Conservation (phyloP, 2,329 filamentous ascomycete species). For the Zymoseptoria pseudotritici region DNA sequence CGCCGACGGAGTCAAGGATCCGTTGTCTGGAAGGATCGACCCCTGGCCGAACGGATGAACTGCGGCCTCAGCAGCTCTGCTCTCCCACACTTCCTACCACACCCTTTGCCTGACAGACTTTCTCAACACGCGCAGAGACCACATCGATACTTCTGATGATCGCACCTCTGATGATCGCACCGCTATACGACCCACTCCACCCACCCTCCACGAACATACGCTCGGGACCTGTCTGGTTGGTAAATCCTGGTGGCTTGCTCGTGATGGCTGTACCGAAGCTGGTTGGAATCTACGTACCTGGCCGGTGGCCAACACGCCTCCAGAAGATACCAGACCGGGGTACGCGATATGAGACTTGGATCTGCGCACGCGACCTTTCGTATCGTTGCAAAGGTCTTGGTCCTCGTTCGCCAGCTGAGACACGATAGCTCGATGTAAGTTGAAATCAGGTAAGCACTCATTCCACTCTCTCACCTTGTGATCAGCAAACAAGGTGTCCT, state of each 20-base stretch:
- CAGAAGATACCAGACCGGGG: not conserved
- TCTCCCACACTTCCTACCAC: not conserved
- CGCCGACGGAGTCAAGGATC: too few species aligned
- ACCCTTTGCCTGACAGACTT: not conserved
- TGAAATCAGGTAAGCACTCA: not conserved
- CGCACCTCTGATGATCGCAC: not conserved
- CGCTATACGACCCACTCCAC: not conserved
- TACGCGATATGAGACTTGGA: not conserved
- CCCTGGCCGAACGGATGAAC: not conserved
- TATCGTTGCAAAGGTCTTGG: not conserved
- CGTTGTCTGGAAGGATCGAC: not conserved
- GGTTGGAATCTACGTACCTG: not conserved
- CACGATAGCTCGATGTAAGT: not conserved
- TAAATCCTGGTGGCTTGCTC: not conserved
- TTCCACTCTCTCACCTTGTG: too few species aligned
- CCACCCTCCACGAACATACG: not conserved
- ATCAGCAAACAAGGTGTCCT: too few species aligned
- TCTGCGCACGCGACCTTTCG: not conserved
- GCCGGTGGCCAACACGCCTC: not conserved
- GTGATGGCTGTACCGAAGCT: not conserved
- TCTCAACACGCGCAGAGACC: not conserved
- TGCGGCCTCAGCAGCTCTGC: not conserved
- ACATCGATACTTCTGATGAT: not conserved
- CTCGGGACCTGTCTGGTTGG: not conserved
- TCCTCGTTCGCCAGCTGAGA: not conserved